phyloP scores from a whole-genome alignment of 2,329 filamentous ascomycete genomes.

The Aspergillus sp. region DNA sequence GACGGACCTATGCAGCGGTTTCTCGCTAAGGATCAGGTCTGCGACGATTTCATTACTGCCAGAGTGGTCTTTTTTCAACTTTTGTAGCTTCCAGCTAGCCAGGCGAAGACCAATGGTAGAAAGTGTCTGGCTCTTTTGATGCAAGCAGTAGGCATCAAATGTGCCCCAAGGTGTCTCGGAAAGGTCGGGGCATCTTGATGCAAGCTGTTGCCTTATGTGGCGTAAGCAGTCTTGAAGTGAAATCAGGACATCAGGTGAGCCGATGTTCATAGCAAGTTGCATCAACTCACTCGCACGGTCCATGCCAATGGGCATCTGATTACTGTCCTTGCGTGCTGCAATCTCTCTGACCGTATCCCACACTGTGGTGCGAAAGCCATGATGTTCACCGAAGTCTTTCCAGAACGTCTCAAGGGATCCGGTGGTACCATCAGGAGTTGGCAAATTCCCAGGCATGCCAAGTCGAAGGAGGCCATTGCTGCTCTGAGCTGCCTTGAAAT shows the following conservation, averaged over 20 bases:
- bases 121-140: neutral
- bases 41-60: neutral
- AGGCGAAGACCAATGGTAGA: neutral
- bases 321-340: neutral
- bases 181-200: neutral
- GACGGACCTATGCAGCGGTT: neutral
- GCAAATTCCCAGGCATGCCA: no score
- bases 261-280: neutral
- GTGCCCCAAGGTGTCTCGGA: neutral
- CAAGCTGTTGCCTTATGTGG: neutral
- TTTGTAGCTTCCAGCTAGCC: no score
- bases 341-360: neutral
- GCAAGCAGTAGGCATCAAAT: neutral
- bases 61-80: no score
- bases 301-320: neutral
- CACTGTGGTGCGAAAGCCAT: neutral
- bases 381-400: no score
- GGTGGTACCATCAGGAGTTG: no score
- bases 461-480: no score
- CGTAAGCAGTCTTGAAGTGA: neutral
- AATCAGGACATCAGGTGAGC: neutral
- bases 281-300: neutral
- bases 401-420: no score
- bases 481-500: no score
- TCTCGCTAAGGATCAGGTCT: neutral